A percentile compares a stretch with the other conserved stretches of the same genome.
Evolutionary conservation across 176 grass and related monocot species (phyloP).

Genomic region (Poa pratensis): DNA sequence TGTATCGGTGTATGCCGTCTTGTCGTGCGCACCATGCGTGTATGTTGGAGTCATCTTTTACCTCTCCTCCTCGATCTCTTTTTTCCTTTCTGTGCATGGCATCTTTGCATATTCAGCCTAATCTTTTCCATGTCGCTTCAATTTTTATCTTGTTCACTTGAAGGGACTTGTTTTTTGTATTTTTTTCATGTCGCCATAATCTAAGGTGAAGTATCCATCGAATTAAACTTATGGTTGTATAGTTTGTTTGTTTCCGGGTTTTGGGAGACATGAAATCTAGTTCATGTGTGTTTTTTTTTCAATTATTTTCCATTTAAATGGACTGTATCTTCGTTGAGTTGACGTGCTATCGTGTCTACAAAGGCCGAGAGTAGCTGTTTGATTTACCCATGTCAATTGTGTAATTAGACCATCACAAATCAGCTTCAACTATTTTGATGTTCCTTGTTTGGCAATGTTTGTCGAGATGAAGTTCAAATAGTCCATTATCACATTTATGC

Average conservation of each 20-base stretch:
- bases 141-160: too few species aligned
- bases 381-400: neutral
- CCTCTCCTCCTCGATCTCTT: neutral
- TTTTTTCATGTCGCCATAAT: neutral
- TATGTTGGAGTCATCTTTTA: neutral
- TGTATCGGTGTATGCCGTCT: constrained; percentile 13
- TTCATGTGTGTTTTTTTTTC: neutral
- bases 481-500: neutral
- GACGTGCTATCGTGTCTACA: too few species aligned
- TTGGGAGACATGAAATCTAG: neutral
- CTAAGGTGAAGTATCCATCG: neutral
- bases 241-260: neutral
- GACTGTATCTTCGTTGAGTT: neutral
- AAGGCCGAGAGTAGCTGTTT: too few species aligned
- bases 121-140: neutral
- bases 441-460: neutral
- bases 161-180: too few species aligned
- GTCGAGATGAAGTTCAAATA: neutral
- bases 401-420: neutral
- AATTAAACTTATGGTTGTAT: neutral
- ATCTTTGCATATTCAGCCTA: neutral
- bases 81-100: neutral
- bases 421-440: neutral
- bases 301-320: neutral
- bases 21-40: constrained; percentile 13